These are phyloP conservation scores for Brassica balearica DNA, from an alignment of 441 rosid species.

Conservation along the genomic window DNA sequence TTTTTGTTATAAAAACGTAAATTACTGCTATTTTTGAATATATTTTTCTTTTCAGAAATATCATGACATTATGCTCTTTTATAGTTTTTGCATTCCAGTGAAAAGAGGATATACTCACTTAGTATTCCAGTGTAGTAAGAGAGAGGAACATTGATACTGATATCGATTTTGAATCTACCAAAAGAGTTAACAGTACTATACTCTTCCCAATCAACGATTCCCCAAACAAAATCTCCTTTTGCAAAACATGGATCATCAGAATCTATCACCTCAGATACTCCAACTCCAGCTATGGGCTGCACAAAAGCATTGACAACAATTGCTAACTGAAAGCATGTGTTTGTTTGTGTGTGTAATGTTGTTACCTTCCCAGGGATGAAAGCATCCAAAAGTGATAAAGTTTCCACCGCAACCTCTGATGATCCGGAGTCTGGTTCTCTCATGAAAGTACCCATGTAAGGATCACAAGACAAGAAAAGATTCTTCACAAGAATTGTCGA, in stretches of 20 bases:
- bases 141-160: conserved; percentile 34
- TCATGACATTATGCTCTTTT: neutral
- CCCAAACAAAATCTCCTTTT: conserved; percentile 47
- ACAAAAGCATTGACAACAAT: conserved; percentile 9
- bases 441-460: conserved; percentile 51
- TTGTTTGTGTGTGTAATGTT: neutral
- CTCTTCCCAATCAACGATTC: conserved; percentile 47
- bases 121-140: conserved; percentile 58
- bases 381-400: conserved; percentile 12
- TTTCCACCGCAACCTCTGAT: neutral
- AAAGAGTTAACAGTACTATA: conserved; percentile 34
- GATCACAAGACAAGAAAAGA: conserved; percentile 59
- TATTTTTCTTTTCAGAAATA: neutral
- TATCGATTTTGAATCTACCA: conserved; percentile 19
- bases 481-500: conserved; percentile 50
- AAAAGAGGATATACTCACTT: conserved; percentile 27
- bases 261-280: conserved; percentile 52
- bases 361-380: conserved; percentile 43
- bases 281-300: conserved; percentile 53
- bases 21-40: neutral
- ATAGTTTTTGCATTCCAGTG: neutral
- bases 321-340: neutral
- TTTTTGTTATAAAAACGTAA: neutral
- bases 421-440: conserved; percentile 18
- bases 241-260: conserved; percentile 46